phyloP scores from a whole-genome alignment of 768 basidiomycete genomes.

The Lactifluus echinatus region DNA sequence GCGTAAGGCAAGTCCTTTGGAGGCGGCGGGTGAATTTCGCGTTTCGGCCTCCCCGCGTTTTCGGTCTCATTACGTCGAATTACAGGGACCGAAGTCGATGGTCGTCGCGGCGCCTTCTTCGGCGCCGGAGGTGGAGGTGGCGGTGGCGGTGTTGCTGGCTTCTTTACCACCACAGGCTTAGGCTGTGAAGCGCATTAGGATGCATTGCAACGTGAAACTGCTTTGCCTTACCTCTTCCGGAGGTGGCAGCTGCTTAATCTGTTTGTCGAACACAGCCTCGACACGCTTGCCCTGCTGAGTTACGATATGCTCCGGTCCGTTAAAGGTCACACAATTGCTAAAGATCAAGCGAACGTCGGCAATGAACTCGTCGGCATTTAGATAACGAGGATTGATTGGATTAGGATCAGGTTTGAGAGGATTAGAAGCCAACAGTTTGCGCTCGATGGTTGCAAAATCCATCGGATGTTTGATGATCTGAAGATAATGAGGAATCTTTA shows the following conservation, averaged over 20 bases:
- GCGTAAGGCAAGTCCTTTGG: constrained; percentile 85
- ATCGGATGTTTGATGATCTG: constrained; percentile 84
- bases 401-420: constrained; percentile 68
- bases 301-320: constrained; percentile 83
- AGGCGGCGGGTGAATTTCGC: constrained; percentile 94
- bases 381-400: constrained; percentile 65
- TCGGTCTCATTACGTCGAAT: constrained; percentile 70
- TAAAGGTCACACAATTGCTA: constrained; percentile 83
- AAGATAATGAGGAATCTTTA: constrained; percentile 83
- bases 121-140: constrained; percentile 37
- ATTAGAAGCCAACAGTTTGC: constrained; percentile 75
- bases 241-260: constrained; percentile 74
- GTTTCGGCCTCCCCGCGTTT: constrained; percentile 75
- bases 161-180: constrained; percentile 39
- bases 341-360: constrained; percentile 83
- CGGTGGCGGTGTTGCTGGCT: constrained; percentile 26
- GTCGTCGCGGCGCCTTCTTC: constrained; percentile 48
- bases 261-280: constrained; percentile 81
- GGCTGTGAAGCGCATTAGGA: constrained; percentile 27
- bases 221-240: constrained; percentile 55
- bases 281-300: constrained; percentile 73
- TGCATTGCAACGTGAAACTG: background rate
- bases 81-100: constrained; percentile 74
- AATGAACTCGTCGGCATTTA: constrained; percentile 69
- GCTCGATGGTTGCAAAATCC: constrained; percentile 90